Evolutionary conservation across 306 rosid genomes (phyloP), one percentile per base, ranked within the genome.

Genomic region (Cotoneaster glaucophyllus): DNA sequence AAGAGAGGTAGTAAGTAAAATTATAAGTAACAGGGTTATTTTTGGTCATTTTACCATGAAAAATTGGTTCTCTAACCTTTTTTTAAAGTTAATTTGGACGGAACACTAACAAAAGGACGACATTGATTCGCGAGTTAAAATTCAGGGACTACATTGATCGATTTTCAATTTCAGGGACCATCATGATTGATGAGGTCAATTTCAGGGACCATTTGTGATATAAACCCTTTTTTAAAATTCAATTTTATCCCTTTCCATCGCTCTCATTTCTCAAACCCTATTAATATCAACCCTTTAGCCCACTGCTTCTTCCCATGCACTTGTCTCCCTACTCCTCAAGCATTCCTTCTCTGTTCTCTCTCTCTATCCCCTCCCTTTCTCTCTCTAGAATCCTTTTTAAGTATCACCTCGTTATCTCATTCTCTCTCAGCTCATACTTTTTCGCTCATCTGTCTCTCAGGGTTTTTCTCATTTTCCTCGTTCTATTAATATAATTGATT

Each of bases 291-390:
- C 44, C 71, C 84, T 72, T 81, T 43, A 80, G 90, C 91, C 97
- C 91, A 83, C 88, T 77, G 43, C 91, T 85, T 87, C 78, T 83
- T 86, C 87, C 89, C 91, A 92, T 86, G 91, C 90, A 88, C 69
- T 84, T 82, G 84, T 85, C 86, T 85, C 78, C 91, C 78, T 81
- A 82, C 11, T 63, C 65, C 21, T 61, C 64, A 59, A 2, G 37
- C 52, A 77, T 29, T 75, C 72, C 81, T 77, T 74, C 80, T 75
- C 48, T 80, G 1, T 41, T 68, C 18, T 19, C 11, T 37, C 39
- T 34, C 6, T 41, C 45, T 48, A 67, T 71, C 85, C 18, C 11
- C 31, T 52, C 75, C 62, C 67, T 77, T 78, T 70, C 73, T 58
- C 24, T 77, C 76, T 32, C 8, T 18, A 64, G 39, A 18, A 19